Evolutionary conservation across 257 asterid genomes (phyloP), one percentile per base, ranked within the genome.

Genomic region (Scutellaria galericulata): DNA sequence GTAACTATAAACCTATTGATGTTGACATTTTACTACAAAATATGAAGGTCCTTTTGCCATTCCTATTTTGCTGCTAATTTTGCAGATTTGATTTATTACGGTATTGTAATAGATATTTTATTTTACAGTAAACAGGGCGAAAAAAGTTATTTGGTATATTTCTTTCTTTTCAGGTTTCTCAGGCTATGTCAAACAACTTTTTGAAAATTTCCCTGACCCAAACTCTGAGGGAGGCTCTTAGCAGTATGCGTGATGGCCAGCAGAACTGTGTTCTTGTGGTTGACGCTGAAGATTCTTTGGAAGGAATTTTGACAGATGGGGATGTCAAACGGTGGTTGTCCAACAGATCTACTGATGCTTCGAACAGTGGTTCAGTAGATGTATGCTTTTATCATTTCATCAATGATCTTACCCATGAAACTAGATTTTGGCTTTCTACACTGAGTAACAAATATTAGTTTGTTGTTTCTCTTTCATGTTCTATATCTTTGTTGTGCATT

Each of bases 271-370:
- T 73, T 74, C 77, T 92, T 56, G 92, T 92, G 57, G 93, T 88
- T 73, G 96, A 90, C 50, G 63, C 71, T 37, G 94, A 90, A 68
- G 94, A 85, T 77, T 84, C 59, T 79, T 74, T 92, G 81, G 97
- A 88, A 83, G 99, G 99, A 71, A 83, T 95, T 75, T 75, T 95
- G 80, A 92, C 99, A 7, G 84, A 79, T 73, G 96, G 96, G 64
- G 99, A 95, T 75, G 74, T 95, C 62, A 86, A 82, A 65, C 80
- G 94, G 76, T 83, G 85, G 77, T 58, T 87, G 71, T 72, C 66
- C 66, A 80, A 81, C 77, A 84, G 81, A 46, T 71, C 75, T 64
- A 82, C 79, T 57, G 89, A 82, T 62, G 58, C 87, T 72, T 78
- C 94, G 63, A 74, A 66, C 77, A 79, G 78, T 41, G 84, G 86